Base-by-base conservation (phyloP, 2,329 filamentous ascomycete genomes). In the Thelonectria rubi region DNA sequence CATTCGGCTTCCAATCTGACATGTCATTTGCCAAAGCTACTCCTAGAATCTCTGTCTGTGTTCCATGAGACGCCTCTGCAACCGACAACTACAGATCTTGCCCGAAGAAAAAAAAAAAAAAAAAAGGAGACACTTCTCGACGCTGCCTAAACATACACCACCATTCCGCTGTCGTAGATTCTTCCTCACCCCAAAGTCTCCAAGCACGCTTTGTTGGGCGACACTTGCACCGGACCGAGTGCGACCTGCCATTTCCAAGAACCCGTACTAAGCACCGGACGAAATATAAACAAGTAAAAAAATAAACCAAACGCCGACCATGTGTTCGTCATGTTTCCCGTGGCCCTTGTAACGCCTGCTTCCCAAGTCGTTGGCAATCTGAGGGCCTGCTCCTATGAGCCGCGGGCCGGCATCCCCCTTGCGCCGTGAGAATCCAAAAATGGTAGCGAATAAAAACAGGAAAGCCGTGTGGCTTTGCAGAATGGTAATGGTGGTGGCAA, bases 311-410 rank as follows among this genome's bases (percentile, higher is more conserved):
- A 72, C 70, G 66, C 71, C 70, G 57, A 62, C 56, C 63, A 30
- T 45, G 69, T 72, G 70, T 37, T 34, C 6, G 11, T 14, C 34
- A 37, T 37, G 56, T 58, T 46, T 47, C 65, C 20, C 24, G 61
- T 61, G 48, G 54, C 56, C 32, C 52, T 59, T 52, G 37, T 50
- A 69, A 74, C 72, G 66, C 72, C 71, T 63, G 69, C 72, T 73
- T 60, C 64, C 58, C 58, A 63, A 62, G 61, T 45, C 64, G 55
- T 26, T 55, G 60, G 64, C 67, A 69, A 66, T 65, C 66, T 72
- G 67, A 60, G 68, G 63, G 60, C 60, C 56, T 64, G 64, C 64
- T 71, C 67, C 70, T 66, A 57, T 69, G 65, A 70, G 66, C 61
- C 62, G 68, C 70, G 59, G 56, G 62, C 64, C 64, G 60, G 64